Percentiles rank a stretch among this genome's conserved stretches.
phyloP scores from a whole-genome alignment of 768 basidiomycete genomes.

The Mrakia frigida region DNA sequence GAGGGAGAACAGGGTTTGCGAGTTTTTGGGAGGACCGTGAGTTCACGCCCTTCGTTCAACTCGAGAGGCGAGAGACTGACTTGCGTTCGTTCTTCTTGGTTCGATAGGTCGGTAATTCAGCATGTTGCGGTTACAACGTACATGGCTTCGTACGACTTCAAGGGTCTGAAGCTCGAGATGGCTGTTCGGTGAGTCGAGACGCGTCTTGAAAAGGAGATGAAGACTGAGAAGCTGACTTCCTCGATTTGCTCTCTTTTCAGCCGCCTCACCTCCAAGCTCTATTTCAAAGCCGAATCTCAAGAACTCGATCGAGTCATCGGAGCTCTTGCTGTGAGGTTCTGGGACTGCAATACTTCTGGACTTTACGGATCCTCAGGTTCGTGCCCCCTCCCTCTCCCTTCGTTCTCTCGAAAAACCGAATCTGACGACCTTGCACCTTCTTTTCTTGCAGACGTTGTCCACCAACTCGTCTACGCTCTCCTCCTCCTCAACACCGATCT shows the following conservation, averaged over 20 bases:
- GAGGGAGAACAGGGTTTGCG: slow-evolving; percentile 84
- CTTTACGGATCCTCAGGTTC: slow-evolving; percentile 79
- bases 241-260: slow-evolving; percentile 45
- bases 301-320: slow-evolving; percentile 96
- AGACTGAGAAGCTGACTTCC: background rate
- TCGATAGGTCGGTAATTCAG: background rate
- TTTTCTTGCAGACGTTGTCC: slow-evolving; percentile 71
- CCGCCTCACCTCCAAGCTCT: slow-evolving; percentile 83
- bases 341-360: slow-evolving; percentile 76
- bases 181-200: slow-evolving; percentile 66
- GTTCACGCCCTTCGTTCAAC: slow-evolving; percentile 45
- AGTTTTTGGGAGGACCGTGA: slow-evolving; percentile 89
- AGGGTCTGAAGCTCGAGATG: slow-evolving; percentile 69
- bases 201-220: background rate
- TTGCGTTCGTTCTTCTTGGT: background rate
- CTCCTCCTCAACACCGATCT: slow-evolving; percentile 94
- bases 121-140: background rate
- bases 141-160: slow-evolving; percentile 69
- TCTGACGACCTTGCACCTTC: background rate
- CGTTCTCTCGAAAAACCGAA: background rate
- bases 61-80: background rate
- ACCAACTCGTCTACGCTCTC: slow-evolving; percentile 87
- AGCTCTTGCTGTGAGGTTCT: slow-evolving; percentile 82
- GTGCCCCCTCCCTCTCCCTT: slow-evolving; percentile 40
- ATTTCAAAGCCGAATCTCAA: slow-evolving; percentile 91